A percentile compares a stretch with the other conserved stretches of the same genome.
These are phyloP conservation scores for Lomentospora prolificans DNA, from an alignment of 2,329 filamentous ascomycete species.

Conservation along the genomic window DNA sequence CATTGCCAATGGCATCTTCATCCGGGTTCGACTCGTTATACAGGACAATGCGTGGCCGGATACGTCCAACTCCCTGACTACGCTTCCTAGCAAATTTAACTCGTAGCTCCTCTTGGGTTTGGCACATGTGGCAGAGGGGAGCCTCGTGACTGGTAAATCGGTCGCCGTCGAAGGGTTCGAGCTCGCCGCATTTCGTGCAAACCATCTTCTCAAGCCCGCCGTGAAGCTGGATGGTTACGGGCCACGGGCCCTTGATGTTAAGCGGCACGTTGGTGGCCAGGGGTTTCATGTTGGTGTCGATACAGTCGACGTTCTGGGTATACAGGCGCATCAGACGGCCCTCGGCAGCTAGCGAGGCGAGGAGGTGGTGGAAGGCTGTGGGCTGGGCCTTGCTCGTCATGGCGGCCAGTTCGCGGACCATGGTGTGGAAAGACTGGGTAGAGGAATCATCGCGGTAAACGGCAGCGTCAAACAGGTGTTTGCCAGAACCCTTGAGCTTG, in stretches of 20 bases:
- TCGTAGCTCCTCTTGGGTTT: conserved; percentile 64
- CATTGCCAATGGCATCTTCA: conserved; percentile 88
- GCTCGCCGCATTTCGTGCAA: conserved; percentile 79
- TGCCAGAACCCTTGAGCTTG: conserved; percentile 85
- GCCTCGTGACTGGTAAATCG: conserved; percentile 79
- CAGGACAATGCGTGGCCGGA: conserved; percentile 87
- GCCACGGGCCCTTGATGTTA: conserved; percentile 79
- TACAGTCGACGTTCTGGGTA: conserved; percentile 92
- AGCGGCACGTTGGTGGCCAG: conserved; percentile 74
- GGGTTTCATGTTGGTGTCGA: conserved; percentile 76
- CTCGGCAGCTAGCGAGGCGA: conserved; percentile 82
- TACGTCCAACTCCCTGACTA: conserved; percentile 82
- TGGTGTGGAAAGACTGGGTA: conserved; percentile 86
- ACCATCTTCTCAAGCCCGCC: conserved; percentile 94
- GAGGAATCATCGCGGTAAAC: conserved; percentile 89
- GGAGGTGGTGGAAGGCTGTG: conserved; percentile 84
- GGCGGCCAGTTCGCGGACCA: conserved; percentile 82
- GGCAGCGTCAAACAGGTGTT: conserved; percentile 92
- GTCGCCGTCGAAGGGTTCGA: conserved; percentile 65
- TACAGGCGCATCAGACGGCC: conserved; percentile 83
- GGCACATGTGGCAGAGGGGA: conserved; percentile 68
- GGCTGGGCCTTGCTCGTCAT: conserved; percentile 69
- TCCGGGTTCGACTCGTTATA: conserved; percentile 98
- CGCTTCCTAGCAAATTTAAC: conserved; percentile 70
- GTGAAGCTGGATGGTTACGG: conserved; percentile 84